Conservation (phyloP, 257 asterid genomes). For the Catharanthus roseus region DNA sequence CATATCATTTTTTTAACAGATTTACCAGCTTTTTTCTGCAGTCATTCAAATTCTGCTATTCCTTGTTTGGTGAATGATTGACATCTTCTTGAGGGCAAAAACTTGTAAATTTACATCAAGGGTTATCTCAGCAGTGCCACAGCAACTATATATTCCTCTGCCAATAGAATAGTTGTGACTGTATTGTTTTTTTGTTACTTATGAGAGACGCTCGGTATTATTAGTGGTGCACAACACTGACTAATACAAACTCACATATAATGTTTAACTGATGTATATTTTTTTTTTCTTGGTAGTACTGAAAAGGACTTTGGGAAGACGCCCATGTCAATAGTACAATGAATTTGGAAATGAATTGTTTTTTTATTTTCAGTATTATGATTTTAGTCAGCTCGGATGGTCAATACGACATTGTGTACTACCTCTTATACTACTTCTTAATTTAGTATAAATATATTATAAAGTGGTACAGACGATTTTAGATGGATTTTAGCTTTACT, state of each 20-base stretch:
- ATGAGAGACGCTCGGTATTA: too few species aligned
- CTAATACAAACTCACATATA: too few species aligned
- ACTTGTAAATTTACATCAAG: not conserved
- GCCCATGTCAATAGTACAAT: not conserved
- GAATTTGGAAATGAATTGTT: too few species aligned
- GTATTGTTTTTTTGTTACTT: not conserved
- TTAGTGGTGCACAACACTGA: too few species aligned
- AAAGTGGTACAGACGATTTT: too few species aligned
- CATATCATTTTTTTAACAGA: not conserved
- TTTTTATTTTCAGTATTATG: not conserved
- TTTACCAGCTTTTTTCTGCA: not conserved
- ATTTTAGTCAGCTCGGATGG: not conserved
- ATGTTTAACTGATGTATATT: not conserved
- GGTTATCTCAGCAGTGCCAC: not conserved
- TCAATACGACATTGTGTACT: too few species aligned
- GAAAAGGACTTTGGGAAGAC: not conserved
- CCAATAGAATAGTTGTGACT: not conserved
- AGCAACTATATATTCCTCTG: not conserved
- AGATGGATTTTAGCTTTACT: too few species aligned
- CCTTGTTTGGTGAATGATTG: constrained; percentile 6
- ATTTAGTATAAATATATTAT: too few species aligned
- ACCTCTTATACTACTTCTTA: too few species aligned
- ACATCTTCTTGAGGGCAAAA: not conserved
- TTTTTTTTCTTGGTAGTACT: not conserved
- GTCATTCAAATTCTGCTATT: constrained; percentile 1